These are phyloP conservation scores for Sporobolomyces pararoseus DNA, from an alignment of 768 basidiomycete species.

Conservation along the genomic window DNA sequence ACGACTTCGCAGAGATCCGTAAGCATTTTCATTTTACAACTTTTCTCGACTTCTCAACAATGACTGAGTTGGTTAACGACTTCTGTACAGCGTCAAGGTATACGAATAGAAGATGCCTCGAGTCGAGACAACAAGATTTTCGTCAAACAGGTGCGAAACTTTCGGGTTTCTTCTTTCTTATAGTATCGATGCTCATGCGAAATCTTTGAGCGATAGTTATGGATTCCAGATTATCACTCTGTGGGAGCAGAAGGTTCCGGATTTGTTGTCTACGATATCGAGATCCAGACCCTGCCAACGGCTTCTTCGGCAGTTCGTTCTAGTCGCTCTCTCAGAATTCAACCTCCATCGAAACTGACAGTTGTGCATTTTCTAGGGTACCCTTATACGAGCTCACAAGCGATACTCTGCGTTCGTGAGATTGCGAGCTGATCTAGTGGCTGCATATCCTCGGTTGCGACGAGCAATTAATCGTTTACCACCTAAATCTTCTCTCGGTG, in stretches of 20 bases:
- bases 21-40: too few relatives aligned
- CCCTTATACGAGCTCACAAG: conserved; percentile 33
- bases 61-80: too few relatives aligned
- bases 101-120: conserved; percentile 35
- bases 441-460: conserved; percentile 25
- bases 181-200: too few relatives aligned
- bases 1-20: conserved; percentile 30
- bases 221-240: conserved; percentile 20
- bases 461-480: conserved; percentile 35
- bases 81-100: conserved; percentile 18
- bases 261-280: conserved; percentile 42
- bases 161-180: too few relatives aligned
- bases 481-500: conserved; percentile 43
- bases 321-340: background rate
- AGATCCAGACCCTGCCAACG: conserved; percentile 19
- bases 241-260: conserved; percentile 34
- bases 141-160: conserved; percentile 33
- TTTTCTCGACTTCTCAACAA: too few relatives aligned
- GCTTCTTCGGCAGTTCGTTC: background rate
- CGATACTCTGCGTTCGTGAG: conserved; percentile 45
- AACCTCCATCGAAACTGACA: background rate
- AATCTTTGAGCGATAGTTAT: conserved; percentile 19
- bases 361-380: conserved; percentile 18
- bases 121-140: conserved; percentile 18
- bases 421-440: conserved; percentile 37